Base-by-base conservation (phyloP, 2,329 filamentous ascomycete genomes). In the Colletotrichum lindemuthianum region DNA sequence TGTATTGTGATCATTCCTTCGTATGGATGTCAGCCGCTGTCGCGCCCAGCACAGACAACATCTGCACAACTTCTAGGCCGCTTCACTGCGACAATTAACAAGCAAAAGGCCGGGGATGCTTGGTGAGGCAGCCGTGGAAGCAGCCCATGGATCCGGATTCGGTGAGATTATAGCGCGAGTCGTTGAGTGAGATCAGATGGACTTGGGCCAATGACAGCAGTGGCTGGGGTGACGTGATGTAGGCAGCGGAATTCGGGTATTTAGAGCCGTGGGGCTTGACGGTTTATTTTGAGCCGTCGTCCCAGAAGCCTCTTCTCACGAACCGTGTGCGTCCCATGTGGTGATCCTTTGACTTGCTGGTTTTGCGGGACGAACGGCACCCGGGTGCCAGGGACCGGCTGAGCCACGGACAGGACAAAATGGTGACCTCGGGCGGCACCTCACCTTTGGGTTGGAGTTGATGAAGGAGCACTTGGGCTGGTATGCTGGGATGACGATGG, bases 201-300 rank as follows among this genome's bases (percentile, higher is more conserved):
- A 40, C 24, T 16, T 12, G 39, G n/a, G 13, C 48, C 37, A 34
- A 41, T 63, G 54, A 59, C 41, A 9, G 48, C 40, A 10, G 55
- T 59, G 60, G 60, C 60, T 53, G 54, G 45, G 32, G 37, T 24
- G 24, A 24, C 24, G 37, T 54, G 6, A 54, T 16, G 36, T n/a
- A 63, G 59, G 59, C 59, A 63, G 8, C 53, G 16, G 52, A 2
- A 45, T 54, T 49, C 44, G 48, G 49, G 41, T 54, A 12, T n/a
- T 44, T 44, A 34, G 36, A 49, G 37, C 37, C 49, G 43, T 13
- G 48, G 43, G 60, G 60, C 60, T 59, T 41, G 37, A 53, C 55
- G 44, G 43, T 39, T 60, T 54, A 48, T 59, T 59, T 59, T 32
- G 32, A 59, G 55, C 60, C 55, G 55, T 47, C 44, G 55, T 63